These are phyloP conservation scores for Penicillium ochrochloron DNA, from an alignment of 495 filamentous ascomycete genomes.

Conservation along the genomic window DNA sequence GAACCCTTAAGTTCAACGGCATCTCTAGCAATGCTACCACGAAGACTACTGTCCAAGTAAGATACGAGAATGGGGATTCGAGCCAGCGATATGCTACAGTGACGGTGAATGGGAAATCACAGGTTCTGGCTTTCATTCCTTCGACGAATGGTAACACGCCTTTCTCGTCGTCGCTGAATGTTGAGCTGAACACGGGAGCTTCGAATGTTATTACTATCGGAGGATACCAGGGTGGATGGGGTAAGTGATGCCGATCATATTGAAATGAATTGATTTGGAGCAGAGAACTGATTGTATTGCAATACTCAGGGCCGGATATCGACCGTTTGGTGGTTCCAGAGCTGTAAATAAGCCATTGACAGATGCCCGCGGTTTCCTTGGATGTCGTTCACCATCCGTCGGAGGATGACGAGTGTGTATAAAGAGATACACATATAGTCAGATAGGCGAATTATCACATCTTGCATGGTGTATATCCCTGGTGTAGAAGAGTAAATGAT, in stretches of 20 bases:
- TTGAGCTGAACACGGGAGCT: neutral
- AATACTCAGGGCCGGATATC: neutral
- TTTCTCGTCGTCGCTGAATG: slow-evolving; percentile 3
- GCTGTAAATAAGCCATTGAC: neutral
- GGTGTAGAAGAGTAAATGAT: neutral
- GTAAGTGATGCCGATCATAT: neutral
- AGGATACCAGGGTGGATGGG: neutral
- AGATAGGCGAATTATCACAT: neutral
- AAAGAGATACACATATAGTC: neutral
- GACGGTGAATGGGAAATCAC: neutral
- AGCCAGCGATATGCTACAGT: slow-evolving; percentile 2
- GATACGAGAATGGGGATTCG: slow-evolving; percentile 8
- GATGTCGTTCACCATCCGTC: neutral
- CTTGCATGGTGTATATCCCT: neutral
- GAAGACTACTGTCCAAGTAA: neutral
- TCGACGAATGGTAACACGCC: slow-evolving; percentile 6
- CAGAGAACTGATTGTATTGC: neutral
- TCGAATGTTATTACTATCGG: slow-evolving; percentile 3
- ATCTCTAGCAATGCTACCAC: neutral
- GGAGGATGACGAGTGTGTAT: neutral
- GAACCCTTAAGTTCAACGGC: neutral
- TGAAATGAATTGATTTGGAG: neutral
- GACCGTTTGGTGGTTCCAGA: slow-evolving; percentile 9
- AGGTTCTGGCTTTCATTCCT: slow-evolving; percentile 1
- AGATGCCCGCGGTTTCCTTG: neutral